These are phyloP conservation scores for Neltuma alba DNA, from an alignment of 306 rosid genomes.

Conservation along the genomic window DNA sequence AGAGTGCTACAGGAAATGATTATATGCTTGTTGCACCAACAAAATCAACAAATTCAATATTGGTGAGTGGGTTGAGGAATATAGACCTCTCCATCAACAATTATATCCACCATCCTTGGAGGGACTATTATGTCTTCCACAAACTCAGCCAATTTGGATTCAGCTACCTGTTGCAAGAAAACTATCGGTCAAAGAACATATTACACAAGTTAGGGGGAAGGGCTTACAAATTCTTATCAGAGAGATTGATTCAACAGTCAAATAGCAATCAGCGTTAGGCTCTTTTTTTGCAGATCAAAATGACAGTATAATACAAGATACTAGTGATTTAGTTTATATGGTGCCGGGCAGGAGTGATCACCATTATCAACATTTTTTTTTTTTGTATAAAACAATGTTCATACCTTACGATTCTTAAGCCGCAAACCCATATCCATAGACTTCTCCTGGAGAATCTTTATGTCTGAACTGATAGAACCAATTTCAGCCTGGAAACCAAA, in stretches of 20 bases:
- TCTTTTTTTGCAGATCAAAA: constrained; percentile 15
- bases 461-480: constrained; percentile 98
- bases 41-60: constrained; percentile 30
- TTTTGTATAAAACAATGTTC: background rate
- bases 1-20: constrained; percentile 1
- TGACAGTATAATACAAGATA: constrained; percentile 1
- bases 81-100: constrained; percentile 93
- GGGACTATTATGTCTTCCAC: constrained; percentile 97
- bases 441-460: constrained; percentile 95
- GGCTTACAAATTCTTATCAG: constrained; percentile 1
- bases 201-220: constrained; percentile 15
- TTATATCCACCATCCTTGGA: constrained; percentile 94
- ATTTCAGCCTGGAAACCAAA: constrained; percentile 69
- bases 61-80: constrained; percentile 16
- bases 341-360: constrained; percentile 10
- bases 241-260: constrained; percentile 4
- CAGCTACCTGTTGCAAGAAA: constrained; percentile 72
- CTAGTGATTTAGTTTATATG: background rate
- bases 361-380: constrained; percentile 3
- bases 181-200: constrained; percentile 22
- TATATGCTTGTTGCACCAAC: constrained; percentile 28
- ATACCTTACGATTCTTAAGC: constrained; percentile 99
- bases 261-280: constrained; percentile 24
- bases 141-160: constrained; percentile 89
- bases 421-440: constrained; percentile 97